Percentiles rank a stretch among this genome's conserved stretches.
Evolutionary conservation across 1,284 basidiomycete genomes (phyloP).

Genomic region (Puccinia triticina): DNA sequence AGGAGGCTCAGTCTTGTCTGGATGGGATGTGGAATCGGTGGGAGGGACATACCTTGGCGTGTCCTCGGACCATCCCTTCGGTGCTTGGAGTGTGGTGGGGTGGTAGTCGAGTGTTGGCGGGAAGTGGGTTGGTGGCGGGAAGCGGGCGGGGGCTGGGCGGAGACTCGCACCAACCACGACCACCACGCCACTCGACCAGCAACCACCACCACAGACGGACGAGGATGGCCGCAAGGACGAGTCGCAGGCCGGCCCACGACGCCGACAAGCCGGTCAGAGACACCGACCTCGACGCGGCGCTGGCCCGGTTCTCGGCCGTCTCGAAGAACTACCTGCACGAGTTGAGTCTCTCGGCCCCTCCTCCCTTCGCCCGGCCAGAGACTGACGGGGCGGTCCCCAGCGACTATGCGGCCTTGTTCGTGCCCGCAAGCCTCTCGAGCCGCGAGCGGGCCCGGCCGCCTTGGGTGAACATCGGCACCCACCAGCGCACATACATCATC

Average conservation of each 20-base stretch:
- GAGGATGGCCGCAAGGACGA: too few relatives aligned
- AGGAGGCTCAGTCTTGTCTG: background rate
- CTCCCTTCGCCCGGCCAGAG: too few relatives aligned
- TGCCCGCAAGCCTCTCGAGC: background rate
- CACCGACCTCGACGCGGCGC: conserved; percentile 74
- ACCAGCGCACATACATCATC: conserved; percentile 77
- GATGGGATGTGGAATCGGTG: background rate
- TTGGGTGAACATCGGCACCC: conserved; percentile 93
- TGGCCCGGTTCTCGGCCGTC: conserved; percentile 70
- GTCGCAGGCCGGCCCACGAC: conserved; percentile 3
- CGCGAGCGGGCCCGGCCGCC: conserved; percentile 62
- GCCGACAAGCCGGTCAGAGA: conserved; percentile 69
- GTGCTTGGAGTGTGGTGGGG: too few relatives aligned
- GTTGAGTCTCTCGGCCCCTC: conserved; percentile 60
- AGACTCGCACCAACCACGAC: too few relatives aligned
- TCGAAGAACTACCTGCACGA: conserved; percentile 52
- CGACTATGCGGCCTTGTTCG: background rate
- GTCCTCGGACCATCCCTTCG: conserved; percentile 37
- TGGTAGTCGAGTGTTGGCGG: too few relatives aligned
- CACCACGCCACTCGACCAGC: too few relatives aligned
- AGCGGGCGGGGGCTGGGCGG: too few relatives aligned
- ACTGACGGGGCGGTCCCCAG: too few relatives aligned
- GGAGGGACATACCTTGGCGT: conserved; percentile 5
- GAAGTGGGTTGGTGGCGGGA: too few relatives aligned
- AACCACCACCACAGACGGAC: too few relatives aligned